These are phyloP conservation scores for sunflower (Helianthus annuus) DNA, from an alignment of 129 eudicot genomes.

Conservation along the genomic window HanXRQr2.0-SUNRISE NC_035441.2:44751907-44752406, in stretches of 20 bases:
- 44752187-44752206: background rate
- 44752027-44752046: constrained; percentile 81
- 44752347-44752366: constrained; percentile 49
- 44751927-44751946: background rate
- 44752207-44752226: constrained; percentile 63
- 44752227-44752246: constrained; percentile 50
- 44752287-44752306: constrained; percentile 62
- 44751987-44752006: background rate
- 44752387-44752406: background rate
- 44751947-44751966: constrained; percentile 36
- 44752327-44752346: constrained; percentile 95
- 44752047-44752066: constrained; percentile 85
- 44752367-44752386: background rate
- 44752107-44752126: constrained; percentile 79
- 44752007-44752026: constrained; percentile 87
- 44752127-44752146: constrained; percentile 69
- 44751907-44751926: constrained; percentile 5
- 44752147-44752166: background rate
- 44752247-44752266: constrained; percentile 19
- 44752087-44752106: constrained; percentile 80
- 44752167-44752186: background rate
- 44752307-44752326: constrained; percentile 79
- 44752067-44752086: constrained; percentile 84
- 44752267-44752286: constrained; percentile 20
- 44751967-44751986: constrained; percentile 45